Base-by-base conservation (phyloP, 2,329 filamentous ascomycete species). In the Aschersonia sp. region DNA sequence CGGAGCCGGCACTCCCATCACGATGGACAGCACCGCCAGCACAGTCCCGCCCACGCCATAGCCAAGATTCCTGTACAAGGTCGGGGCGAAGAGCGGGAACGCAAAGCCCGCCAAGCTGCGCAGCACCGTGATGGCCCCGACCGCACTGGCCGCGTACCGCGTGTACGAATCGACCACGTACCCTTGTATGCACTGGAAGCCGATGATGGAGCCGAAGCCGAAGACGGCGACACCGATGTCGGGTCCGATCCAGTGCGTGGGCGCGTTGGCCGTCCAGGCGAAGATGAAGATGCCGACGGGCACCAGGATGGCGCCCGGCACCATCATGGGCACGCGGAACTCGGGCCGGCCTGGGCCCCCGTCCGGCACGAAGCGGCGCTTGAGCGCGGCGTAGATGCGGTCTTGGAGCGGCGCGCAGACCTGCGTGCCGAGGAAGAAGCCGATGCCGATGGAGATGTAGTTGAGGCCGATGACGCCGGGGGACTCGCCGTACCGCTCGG, bases 401-500 rank as follows among this genome's bases (percentile, higher is more conserved):
- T 76, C 73, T 45, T 70, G 68, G 28, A 73, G 55, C 4, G 61
- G 65, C 0, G 68, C 70, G 43, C 67, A 65, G 9, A 65, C 51
- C 48, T 67, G 61, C 0, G 68, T 56, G 43, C 59, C 60, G 30
- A 59, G 45, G 46, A 59, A 52, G 51, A 55, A 56, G 47, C 60
- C 60, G 7, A 61, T 35, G 10, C 55, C 55, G 40, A 61, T 51
- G 38, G 58, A 59, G 43, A 62, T 50, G 52, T 61, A 62, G 45
- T 60, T 58, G 30, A 62, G 54, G 10, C 58, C 55, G 9, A 73
- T 69, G 9, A 71, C 63, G 0, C 84, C 61, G 2, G 63, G 62
- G 40, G 69, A 66, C 77, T 80, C 83, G 44, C 75, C 74, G 35
- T 81, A 72, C 9, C 69, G 52, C 53, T 77, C 70, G 49, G 70